Percentiles rank a stretch among this genome's conserved stretches.
Conservation (phyloP, 1,139 yeast genomes). For the Taiozyma onychis region DNA sequence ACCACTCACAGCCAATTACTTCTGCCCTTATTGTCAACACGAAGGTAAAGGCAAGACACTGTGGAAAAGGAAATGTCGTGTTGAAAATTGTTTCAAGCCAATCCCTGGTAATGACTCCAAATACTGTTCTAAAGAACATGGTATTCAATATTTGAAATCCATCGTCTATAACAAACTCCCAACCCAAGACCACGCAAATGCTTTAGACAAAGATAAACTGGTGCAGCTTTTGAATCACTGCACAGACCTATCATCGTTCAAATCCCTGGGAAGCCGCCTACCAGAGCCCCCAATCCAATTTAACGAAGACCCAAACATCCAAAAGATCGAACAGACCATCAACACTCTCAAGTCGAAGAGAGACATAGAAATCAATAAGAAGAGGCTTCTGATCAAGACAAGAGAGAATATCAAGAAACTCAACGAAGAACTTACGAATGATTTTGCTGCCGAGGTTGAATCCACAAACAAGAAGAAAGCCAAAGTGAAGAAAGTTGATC, state of each 20-base stretch:
- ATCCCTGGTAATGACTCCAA: slow-evolving; percentile 46
- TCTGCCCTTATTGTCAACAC: slow-evolving; percentile 70
- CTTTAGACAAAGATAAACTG: slow-evolving; percentile 19
- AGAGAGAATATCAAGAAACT: slow-evolving; percentile 26
- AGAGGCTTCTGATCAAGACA: slow-evolving; percentile 16
- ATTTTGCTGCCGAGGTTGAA: not conserved
- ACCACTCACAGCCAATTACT: slow-evolving; percentile 57
- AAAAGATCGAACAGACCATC: slow-evolving; percentile 15
- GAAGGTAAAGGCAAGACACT: slow-evolving; percentile 41
- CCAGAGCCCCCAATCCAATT: slow-evolving; percentile 34
- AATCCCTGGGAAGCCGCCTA: slow-evolving; percentile 29
- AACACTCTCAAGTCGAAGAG: slow-evolving; percentile 15
- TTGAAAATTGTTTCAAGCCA: slow-evolving; percentile 55
- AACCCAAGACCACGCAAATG: slow-evolving; percentile 12
- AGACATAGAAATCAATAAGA: slow-evolving; percentile 9
- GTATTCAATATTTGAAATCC: slow-evolving; percentile 44
- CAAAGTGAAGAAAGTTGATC: slow-evolving; percentile 17
- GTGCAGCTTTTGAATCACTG: slow-evolving; percentile 24
- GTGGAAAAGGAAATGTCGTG: slow-evolving; percentile 77
- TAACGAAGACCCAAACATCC: slow-evolving; percentile 22
- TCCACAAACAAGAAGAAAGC: slow-evolving; percentile 7
- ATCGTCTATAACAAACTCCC: slow-evolving; percentile 16
- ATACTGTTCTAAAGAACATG: slow-evolving; percentile 76
- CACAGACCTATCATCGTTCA: slow-evolving; percentile 27
- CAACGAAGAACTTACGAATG: slow-evolving; percentile 19